Evolutionary conservation across 176 grass and related monocot genomes (phyloP).

Genomic region (Leersia perrieri): DNA sequence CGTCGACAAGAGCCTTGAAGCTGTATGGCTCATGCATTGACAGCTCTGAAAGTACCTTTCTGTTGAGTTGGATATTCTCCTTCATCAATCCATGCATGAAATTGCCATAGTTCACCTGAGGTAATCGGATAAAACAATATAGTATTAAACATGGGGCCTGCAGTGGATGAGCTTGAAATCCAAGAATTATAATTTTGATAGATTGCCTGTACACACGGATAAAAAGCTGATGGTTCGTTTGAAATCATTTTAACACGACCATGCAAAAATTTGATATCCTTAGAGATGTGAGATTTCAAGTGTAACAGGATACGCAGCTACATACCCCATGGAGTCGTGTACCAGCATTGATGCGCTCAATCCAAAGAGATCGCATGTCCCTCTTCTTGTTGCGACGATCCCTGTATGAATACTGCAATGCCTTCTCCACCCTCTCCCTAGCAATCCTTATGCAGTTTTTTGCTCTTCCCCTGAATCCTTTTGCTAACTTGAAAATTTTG

Average conservation of each 20-base stretch:
- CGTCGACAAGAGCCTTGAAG: conserved; percentile 82
- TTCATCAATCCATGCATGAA: conserved; percentile 96
- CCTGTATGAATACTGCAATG: conserved; percentile 82
- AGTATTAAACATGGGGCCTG: not conserved
- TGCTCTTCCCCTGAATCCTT: conserved; percentile 83
- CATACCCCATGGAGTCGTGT: conserved; percentile 83
- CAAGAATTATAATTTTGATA: not conserved
- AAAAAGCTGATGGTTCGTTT: not conserved
- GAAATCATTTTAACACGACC: not conserved
- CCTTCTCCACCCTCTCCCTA: conserved; percentile 85
- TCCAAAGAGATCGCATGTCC: conserved; percentile 95
- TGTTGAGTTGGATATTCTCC: conserved; percentile 94
- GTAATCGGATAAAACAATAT: not conserved
- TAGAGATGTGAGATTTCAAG: not conserved
- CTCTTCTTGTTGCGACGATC: conserved; percentile 93
- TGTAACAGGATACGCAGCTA: not conserved
- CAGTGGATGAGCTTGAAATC: not conserved
- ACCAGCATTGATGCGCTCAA: conserved; percentile 88
- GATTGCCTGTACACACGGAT: not conserved
- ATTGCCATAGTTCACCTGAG: conserved; percentile 87
- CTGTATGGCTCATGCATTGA: conserved; percentile 94
- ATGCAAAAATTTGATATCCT: not conserved
- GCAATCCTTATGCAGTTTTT: conserved; percentile 95
- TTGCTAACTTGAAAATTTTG: conserved; percentile 85
- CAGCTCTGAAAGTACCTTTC: conserved; percentile 86